Evolutionary conservation across 352 stramenopile species (phyloP).

Genomic region (Phytophthora melonis): DNA sequence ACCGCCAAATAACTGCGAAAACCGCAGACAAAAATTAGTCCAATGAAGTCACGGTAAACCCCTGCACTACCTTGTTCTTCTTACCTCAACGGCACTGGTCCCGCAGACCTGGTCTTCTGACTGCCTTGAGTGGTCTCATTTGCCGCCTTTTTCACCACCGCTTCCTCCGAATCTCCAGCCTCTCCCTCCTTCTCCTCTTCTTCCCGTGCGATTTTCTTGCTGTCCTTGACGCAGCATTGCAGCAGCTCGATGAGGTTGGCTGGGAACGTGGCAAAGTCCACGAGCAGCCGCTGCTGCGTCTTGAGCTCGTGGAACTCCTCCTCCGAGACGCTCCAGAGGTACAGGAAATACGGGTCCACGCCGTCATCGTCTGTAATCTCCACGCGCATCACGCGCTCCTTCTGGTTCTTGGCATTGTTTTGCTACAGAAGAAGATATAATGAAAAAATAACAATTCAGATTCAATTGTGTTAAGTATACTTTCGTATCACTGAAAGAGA

Average conservation of each 20-base stretch:
- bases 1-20: constrained; percentile 80
- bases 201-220: constrained; percentile 44
- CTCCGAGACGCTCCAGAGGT: constrained; percentile 94
- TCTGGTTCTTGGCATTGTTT: constrained; percentile 81
- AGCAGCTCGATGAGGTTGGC: constrained; percentile 94
- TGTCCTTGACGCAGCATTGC: constrained; percentile 87
- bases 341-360: constrained; percentile 92
- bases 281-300: constrained; percentile 92
- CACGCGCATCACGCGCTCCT: constrained; percentile 91
- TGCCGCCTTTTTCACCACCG: not conserved
- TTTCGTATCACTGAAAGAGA: not conserved
- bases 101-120: constrained; percentile 62
- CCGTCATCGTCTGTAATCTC: constrained; percentile 95
- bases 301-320: constrained; percentile 96
- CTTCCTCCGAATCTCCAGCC: constrained; percentile 6
- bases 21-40: not conserved
- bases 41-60: not conserved
- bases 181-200: constrained; percentile 24
- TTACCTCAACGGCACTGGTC: constrained; percentile 74
- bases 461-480: not conserved
- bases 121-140: constrained; percentile 19
- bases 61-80: not conserved
- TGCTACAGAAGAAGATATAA: constrained; percentile 46
- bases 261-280: constrained; percentile 94
- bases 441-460: not conserved